Evolutionary conservation across 495 filamentous ascomycete species (phyloP).

Genomic region (Aspergillus nidulans): DNA sequence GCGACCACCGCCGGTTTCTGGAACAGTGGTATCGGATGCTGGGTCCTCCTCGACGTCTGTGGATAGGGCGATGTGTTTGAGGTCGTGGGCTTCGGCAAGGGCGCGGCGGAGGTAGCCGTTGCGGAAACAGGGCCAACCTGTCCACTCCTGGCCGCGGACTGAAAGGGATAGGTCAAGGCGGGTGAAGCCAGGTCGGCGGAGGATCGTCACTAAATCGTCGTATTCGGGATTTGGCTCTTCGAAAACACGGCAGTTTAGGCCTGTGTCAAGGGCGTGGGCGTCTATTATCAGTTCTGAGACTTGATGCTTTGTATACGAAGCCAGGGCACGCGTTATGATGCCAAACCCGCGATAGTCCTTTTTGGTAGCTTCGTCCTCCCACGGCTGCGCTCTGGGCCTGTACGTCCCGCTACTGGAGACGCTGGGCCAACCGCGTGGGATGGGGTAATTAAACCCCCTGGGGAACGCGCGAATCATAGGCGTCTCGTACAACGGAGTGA

Average conservation of each 20-base stretch:
- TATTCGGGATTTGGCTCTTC: constrained; percentile 19
- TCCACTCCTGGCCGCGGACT: constrained; percentile 1
- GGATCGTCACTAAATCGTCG: constrained; percentile 13
- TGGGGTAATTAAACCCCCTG: constrained; percentile 27
- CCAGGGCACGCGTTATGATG: constrained; percentile 16
- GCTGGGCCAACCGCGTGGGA: constrained; percentile 25
- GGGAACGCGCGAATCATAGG: constrained; percentile 31
- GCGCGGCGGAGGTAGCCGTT: constrained; percentile 11
- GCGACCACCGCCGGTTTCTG: background rate
- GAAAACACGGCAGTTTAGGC: constrained; percentile 18
- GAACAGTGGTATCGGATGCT: background rate
- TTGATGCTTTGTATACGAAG: background rate
- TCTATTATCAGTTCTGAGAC: constrained; percentile 20
- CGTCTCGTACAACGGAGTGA: constrained; percentile 27
- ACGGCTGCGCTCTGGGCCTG: constrained; percentile 5
- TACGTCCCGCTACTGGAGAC: background rate
- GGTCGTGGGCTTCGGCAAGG: constrained; percentile 9
- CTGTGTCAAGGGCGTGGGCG: constrained; percentile 14
- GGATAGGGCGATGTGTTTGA: constrained; percentile 14
- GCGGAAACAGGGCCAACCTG: constrained; percentile 10
- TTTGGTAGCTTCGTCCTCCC: background rate
- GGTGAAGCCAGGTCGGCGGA: constrained; percentile 17
- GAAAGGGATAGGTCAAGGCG: constrained; percentile 14
- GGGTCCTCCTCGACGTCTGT: constrained; percentile 1
- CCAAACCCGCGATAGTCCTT: constrained; percentile 18